These are phyloP conservation scores for Acanthamoeba triangularis DNA, from an alignment of 208 protist genomes.

Conservation along the genomic window DNA sequence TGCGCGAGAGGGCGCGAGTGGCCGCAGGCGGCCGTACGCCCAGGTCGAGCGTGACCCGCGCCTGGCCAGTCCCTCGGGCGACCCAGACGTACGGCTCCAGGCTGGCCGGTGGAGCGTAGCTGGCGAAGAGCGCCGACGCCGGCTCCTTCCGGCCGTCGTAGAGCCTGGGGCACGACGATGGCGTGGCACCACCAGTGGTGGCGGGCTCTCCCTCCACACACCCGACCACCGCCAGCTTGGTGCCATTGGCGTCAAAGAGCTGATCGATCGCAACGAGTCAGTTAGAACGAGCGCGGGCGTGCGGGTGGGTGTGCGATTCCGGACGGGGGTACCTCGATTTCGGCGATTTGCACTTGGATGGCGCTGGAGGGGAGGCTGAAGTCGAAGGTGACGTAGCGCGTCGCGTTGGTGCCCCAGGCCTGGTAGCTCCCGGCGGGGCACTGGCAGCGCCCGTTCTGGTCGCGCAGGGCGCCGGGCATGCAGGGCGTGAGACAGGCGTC, in stretches of 20 bases:
- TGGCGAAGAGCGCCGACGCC: background rate
- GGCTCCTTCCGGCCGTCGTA: conserved; percentile 11
- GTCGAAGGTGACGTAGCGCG: conserved; percentile 51
- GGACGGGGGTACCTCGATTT: background rate
- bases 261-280: background rate
- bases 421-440: conserved; percentile 4
- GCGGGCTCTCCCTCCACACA: background rate
- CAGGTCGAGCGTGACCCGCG: conserved; percentile 10
- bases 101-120: background rate
- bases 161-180: background rate
- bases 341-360: conserved; percentile 26
- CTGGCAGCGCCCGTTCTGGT: background rate
- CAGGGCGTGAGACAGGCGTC: conserved; percentile 9
- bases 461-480: background rate
- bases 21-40: background rate
- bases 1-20: background rate
- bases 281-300: background rate
- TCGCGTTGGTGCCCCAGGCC: conserved; percentile 23
- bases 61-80: background rate
- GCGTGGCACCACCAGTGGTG: background rate
- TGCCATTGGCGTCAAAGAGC: background rate
- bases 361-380: background rate
- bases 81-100: background rate
- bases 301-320: no score
- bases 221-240: background rate